These are phyloP conservation scores for Maudiozyma bulderi DNA, from an alignment of 805 yeast species.

Conservation along the genomic window DNA sequence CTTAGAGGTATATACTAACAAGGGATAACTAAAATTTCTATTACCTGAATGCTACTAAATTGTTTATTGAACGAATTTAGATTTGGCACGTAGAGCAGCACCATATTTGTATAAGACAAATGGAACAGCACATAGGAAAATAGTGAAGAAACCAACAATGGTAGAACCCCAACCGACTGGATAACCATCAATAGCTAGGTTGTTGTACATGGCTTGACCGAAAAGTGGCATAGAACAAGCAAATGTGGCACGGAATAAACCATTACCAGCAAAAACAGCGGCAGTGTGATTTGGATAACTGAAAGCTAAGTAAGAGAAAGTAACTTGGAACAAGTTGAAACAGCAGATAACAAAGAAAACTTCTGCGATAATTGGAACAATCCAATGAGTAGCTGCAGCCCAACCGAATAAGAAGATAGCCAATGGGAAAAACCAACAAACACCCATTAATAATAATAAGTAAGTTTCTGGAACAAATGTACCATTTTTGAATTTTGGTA, in stretches of 20 bases:
- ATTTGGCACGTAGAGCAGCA: constrained; percentile 29
- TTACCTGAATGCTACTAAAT: not conserved
- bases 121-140: constrained; percentile 39
- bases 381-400: constrained; percentile 42
- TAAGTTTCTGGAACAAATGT: constrained; percentile 33
- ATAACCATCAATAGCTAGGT: constrained; percentile 37
- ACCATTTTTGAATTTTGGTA: constrained; percentile 18
- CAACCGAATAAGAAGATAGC: constrained; percentile 41
- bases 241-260: constrained; percentile 37
- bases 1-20: too few relatives aligned
- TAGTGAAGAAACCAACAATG: constrained; percentile 35
- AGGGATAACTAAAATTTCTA: not conserved
- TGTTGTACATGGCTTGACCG: constrained; percentile 47
- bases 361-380: constrained; percentile 37
- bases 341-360: constrained; percentile 31
- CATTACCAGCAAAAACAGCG: constrained; percentile 49
- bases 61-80: constrained; percentile 28
- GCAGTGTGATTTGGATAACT: constrained; percentile 42
- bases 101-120: constrained; percentile 36
- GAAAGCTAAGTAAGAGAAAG: constrained; percentile 39
- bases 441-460: constrained; percentile 32
- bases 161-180: constrained; percentile 55
- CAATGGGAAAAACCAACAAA: constrained; percentile 33
- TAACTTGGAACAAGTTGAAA: constrained; percentile 40
- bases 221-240: constrained; percentile 57